Conservation (phyloP, 768 basidiomycete species). For the Pleurotus citrinopileatus region DNA sequence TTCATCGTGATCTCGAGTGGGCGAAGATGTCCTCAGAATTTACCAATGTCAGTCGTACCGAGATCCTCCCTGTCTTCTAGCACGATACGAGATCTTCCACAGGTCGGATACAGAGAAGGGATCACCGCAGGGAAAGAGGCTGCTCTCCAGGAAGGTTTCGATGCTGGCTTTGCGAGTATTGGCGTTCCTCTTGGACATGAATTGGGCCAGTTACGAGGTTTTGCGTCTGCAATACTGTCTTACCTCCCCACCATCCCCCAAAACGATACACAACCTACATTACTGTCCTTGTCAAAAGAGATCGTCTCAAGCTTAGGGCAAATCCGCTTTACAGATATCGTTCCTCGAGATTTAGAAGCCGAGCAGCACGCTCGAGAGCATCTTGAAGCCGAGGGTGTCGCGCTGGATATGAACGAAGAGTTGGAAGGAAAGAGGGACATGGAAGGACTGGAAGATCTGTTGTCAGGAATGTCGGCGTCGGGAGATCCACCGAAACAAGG, state of each 20-base stretch:
- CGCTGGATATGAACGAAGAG: constrained; percentile 37
- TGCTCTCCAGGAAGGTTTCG: constrained; percentile 87
- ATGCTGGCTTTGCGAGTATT: constrained; percentile 71
- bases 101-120: constrained; percentile 97
- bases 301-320: constrained; percentile 55
- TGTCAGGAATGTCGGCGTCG: constrained; percentile 37
- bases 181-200: constrained; percentile 77
- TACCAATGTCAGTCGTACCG: constrained; percentile 53
- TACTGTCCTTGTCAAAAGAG: constrained; percentile 30
- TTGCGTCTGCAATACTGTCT: constrained; percentile 58
- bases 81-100: too few species aligned
- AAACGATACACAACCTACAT: neutral
- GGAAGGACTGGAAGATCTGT: constrained; percentile 56
- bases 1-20: constrained; percentile 58
- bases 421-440: constrained; percentile 44
- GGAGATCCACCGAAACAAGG: neutral
- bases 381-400: constrained; percentile 38
- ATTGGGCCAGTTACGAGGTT: constrained; percentile 76
- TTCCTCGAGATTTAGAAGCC: constrained; percentile 74
- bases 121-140: constrained; percentile 90
- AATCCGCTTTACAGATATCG: constrained; percentile 69
- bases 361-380: constrained; percentile 74
- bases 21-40: constrained; percentile 63
- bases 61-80: neutral
- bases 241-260: constrained; percentile 35